Base-by-base conservation (phyloP, 768 basidiomycete species). In the Panaeolus cyanescens region DNA sequence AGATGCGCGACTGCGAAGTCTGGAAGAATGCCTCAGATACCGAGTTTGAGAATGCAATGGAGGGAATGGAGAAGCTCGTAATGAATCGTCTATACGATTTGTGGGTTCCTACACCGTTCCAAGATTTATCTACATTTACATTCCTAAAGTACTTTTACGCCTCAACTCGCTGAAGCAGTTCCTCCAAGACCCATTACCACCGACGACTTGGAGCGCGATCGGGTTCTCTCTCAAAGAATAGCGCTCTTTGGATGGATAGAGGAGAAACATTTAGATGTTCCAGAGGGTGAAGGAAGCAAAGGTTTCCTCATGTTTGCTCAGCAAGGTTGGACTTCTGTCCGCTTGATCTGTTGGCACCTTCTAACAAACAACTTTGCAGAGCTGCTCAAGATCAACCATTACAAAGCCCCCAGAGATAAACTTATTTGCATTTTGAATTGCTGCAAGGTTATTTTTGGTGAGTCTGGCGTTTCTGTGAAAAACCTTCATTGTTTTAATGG, bases 371-470 rank as follows among this genome's bases (percentile, higher is more conserved):
- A 33, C 36, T 30, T 32, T 32, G 34, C 69, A 94, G 97, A 99
- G 74, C 80, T 99, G 40, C 74, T 95, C 66, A 99, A 98, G 82
- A 90, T 99, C 63, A 99, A 97, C 69, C 95, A 98, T 71, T 99
- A 99, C 80, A 99, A 99, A 74, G 97, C 97, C 9, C 97, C 97
- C 7, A 84, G 97, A 40, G 97, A 99, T 75, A 99, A 99, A 77
- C 79, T 99, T 56, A 99, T 99, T 59, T 99, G 97, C 74, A 91
- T 99, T 36, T 77, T 99, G 55, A 99, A 99, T 71, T 92, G 88
- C 74, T 99, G 96, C 86, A 99, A 99, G 79, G 95, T 99, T 74
- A 99, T 99, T 67, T 99, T 97, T 69, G 97, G 96, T 95, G 65
- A 62, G 90, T 74, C 28, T 12, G 34, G 50, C 64, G 57, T 30